Conservation (phyloP, 345 rosid species). For the Brassica rapa region DNA sequence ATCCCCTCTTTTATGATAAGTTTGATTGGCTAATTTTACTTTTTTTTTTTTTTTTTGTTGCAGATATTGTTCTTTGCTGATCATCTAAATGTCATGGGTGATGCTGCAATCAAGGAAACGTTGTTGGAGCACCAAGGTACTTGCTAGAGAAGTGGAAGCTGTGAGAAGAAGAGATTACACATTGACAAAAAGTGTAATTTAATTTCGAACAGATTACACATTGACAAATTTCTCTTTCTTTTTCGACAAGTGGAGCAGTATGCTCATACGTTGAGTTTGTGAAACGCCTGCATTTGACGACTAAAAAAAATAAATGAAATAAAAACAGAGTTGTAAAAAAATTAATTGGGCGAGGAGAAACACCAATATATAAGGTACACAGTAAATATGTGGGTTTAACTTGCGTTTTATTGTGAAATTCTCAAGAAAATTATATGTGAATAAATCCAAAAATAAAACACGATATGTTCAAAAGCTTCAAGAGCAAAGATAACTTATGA, state of each 20-base stretch:
- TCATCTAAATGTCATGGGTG: slow-evolving; percentile 48
- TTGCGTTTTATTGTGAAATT: neutral
- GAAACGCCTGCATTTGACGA: too few relatives aligned
- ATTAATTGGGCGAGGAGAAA: too few relatives aligned
- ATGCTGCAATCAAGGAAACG: slow-evolving; percentile 38
- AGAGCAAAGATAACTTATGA: neutral
- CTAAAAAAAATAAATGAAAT: too few relatives aligned
- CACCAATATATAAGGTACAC: too few relatives aligned
- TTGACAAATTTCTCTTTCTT: too few relatives aligned
- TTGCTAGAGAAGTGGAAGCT: neutral
- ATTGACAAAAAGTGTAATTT: too few relatives aligned
- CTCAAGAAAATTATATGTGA: neutral
- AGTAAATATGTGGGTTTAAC: neutral
- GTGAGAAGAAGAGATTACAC: neutral
- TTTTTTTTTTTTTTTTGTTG: slow-evolving; percentile 14
- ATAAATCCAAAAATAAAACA: neutral
- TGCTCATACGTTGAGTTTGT: too few relatives aligned
- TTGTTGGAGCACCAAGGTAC: neutral
- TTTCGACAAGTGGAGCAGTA: too few relatives aligned
- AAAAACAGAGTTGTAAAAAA: too few relatives aligned
- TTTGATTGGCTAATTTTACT: slow-evolving; percentile 1
- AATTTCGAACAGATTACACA: too few relatives aligned
- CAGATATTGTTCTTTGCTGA: slow-evolving; percentile 66
- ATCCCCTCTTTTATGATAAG: neutral
- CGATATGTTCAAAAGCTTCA: too few relatives aligned